Conservation (phyloP, 2,329 filamentous ascomycete species). For the Fusarium nanum region DNA sequence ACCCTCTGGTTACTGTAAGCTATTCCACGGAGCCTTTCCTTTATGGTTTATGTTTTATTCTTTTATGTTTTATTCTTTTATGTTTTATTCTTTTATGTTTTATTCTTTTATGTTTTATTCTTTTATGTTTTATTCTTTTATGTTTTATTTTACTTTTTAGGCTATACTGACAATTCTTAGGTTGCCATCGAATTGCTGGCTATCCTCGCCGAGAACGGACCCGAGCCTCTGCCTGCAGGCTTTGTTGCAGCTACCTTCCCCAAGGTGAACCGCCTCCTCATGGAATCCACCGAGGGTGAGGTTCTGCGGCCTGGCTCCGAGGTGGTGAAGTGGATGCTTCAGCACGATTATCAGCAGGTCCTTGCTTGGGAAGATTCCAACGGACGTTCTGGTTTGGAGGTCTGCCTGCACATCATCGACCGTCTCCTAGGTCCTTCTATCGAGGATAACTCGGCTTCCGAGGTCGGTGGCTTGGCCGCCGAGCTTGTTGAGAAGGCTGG, state of each 20-base stretch:
- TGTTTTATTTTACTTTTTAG: too few species aligned
- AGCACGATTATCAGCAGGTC: constrained; percentile 90
- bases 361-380: constrained; percentile 85
- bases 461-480: constrained; percentile 93
- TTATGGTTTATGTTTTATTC: too few species aligned
- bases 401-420: constrained; percentile 91
- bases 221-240: constrained; percentile 85
- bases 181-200: constrained; percentile 87
- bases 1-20: constrained; percentile 78
- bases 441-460: constrained; percentile 94
- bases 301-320: constrained; percentile 87
- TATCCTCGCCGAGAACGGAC: constrained; percentile 83
- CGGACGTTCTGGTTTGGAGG: constrained; percentile 85
- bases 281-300: constrained; percentile 87
- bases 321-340: constrained; percentile 87
- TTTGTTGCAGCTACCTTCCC: constrained; percentile 89
- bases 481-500: constrained; percentile 97
- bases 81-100: too few species aligned
- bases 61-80: too few species aligned
- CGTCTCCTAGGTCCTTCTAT: constrained; percentile 84
- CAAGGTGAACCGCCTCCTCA: constrained; percentile 84
- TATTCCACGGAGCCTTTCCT: too few species aligned
- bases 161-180: constrained; percentile 48
- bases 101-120: too few species aligned
- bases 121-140: too few species aligned